Conservation (phyloP, 1,284 basidiomycete species). For the Inonotus obliquus region DNA sequence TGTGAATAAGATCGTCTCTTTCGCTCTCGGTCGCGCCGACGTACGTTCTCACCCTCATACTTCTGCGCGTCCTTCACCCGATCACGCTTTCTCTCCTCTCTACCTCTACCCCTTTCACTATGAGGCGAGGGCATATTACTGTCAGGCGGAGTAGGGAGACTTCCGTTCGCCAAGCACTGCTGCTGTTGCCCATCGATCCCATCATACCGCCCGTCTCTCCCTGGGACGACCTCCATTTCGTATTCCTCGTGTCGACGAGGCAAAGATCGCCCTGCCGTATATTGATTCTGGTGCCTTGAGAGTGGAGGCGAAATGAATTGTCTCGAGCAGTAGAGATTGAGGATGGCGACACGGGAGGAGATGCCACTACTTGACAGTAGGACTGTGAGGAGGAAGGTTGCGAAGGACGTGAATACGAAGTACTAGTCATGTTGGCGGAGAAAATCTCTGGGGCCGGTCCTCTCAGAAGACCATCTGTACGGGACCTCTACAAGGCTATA, state of each 20-base stretch:
- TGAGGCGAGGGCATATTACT: not conserved
- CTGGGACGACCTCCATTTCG: not conserved
- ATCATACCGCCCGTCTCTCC: not conserved
- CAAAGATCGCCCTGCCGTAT: not conserved
- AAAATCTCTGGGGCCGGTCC: not conserved
- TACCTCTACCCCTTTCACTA: not conserved
- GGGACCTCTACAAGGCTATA: not conserved
- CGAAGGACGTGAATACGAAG: not conserved
- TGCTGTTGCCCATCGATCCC: not conserved
- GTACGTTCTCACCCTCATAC: not conserved
- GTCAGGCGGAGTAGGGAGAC: constrained; percentile 9
- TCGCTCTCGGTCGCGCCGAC: not conserved
- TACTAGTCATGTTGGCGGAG: not conserved
- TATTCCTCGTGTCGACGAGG: not conserved
- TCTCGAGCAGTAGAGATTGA: not conserved
- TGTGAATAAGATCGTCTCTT: not conserved
- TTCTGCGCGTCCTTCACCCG: not conserved
- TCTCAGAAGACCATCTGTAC: not conserved
- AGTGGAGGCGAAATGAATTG: not conserved
- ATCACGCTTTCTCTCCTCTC: not conserved
- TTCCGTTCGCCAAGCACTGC: not conserved
- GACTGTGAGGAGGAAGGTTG: not conserved
- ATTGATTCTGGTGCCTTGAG: not conserved
- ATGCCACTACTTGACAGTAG: not conserved
- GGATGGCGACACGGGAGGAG: not conserved